These are phyloP conservation scores for Sarcocystis neurona DNA, from an alignment of 169 alveolate genomes.

Conservation along the genomic window DNA sequence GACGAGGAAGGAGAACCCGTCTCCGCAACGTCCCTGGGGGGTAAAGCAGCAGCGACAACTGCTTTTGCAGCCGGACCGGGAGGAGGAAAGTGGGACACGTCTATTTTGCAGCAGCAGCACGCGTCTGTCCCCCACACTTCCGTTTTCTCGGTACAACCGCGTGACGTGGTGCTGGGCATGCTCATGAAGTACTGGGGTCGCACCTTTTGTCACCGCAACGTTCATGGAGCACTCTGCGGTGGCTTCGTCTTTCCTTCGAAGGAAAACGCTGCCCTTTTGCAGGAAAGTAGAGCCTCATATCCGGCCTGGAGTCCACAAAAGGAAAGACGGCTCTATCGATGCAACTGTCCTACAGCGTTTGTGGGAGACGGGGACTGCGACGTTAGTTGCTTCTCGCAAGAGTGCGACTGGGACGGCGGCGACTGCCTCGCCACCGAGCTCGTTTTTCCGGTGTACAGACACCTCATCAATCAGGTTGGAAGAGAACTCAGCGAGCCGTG, in stretches of 20 bases:
- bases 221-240: conserved; percentile 45
- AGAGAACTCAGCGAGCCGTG: neutral
- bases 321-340: neutral
- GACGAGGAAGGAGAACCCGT: neutral
- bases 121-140: too few species aligned
- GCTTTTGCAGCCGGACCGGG: neutral
- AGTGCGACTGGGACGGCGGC: conserved; percentile 73
- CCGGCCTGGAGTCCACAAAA: neutral
- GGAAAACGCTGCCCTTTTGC: conserved; percentile 12
- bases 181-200: conserved; percentile 48
- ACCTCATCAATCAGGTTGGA: conserved; percentile 26
- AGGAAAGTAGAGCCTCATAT: conserved; percentile 1
- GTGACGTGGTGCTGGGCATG: conserved; percentile 50
- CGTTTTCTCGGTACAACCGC: conserved; percentile 33
- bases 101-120: conserved; percentile 44
- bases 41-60: neutral
- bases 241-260: conserved; percentile 43
- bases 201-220: conserved; percentile 53
- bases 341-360: conserved; percentile 65
- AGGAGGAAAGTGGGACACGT: neutral
- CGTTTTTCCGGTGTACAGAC: conserved; percentile 38
- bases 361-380: conserved; percentile 78
- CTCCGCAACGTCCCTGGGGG: neutral
- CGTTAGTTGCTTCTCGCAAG: conserved; percentile 66
- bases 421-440: conserved; percentile 66